Evolutionary conservation across 352 stramenopile genomes (phyloP), one percentile per base, ranked within the genome.

Genomic region (Aphanomyces euteiches): DNA sequence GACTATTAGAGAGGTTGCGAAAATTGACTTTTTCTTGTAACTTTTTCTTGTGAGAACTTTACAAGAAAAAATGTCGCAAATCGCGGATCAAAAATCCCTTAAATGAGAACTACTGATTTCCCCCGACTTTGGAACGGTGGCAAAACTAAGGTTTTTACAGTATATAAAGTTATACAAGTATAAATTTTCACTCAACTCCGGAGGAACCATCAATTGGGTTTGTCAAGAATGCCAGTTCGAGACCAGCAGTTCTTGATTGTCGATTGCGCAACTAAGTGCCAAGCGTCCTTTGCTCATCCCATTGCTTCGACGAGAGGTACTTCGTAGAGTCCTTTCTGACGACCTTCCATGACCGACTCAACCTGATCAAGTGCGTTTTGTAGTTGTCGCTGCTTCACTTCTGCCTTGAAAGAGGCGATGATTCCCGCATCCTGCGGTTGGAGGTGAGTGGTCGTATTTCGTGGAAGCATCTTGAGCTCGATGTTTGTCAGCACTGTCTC

Each of bases 351-450:
- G 6, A 58, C 50, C n/a, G 7, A 19, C n/a, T 58, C 50, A n/a
- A 58, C 37, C 37, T 58, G 7, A 6, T 58, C 50, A n/a, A 58
- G 50, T n/a, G 37, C 50, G 37, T 58, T 58, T 28, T 58, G 50
- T 7, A 58, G 6, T n/a, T 58, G 50, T 28, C 50, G 50, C 17
- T 58, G 50, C 17, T 58, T 58, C 7, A 58, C 7, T 28, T 58
- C 37, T n/a, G n/a, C n/a, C n/a, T n/a, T n/a, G n/a, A n/a, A n/a
- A n/a, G n/a, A n/a, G n/a, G n/a, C n/a, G n/a, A 67, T 67, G 10
- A 67, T 67, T 5, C 60, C 47, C 10, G 60, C 41, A 65, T 65
- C 60, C 7, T 43, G 37, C 6, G 60, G 38, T 19, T 67, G 60
- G 10, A 67, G n/a, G 47, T 58, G n/a, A 34, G 60, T 17, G 17